Evolutionary conservation across 495 filamentous ascomycete genomes (phyloP), one percentile per base, ranked within the genome.

Genomic region (Staphylotrichum longicolle): DNA sequence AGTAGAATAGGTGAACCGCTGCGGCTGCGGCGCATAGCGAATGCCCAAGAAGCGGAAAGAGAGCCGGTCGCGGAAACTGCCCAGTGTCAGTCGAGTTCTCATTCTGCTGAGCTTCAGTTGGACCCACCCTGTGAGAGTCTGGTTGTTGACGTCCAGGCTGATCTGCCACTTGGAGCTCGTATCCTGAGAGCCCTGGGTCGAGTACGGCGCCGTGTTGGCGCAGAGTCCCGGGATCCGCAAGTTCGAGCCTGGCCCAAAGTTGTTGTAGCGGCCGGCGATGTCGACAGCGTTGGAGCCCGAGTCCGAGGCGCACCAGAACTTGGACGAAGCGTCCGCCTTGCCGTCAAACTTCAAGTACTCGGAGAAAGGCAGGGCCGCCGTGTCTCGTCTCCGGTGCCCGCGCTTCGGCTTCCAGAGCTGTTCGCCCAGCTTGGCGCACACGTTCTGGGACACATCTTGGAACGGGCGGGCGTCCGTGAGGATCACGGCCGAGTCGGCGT

Each of bases 1-100:
- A 1, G 67, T 66, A 1, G 77, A 68, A 59, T 78, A 75, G 3
- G 72, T 74, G 60, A 78, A 80, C 9, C 76, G 63, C 55, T 73
- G 63, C 2, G 75, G 74, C 56, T 73, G 71, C 1, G 72, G 64
- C 33, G 77, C 76, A 59, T 77, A 78, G 41, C 76, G 69, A 35
- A 78, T 62, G 14, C 77, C 77, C 14, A 77, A 61, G 61, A 78
- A 80, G 20, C 82, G 79, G 58, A 83, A 85, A 40, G 77, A 80
- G 14, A 82, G 61, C 32, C 74, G 74, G 67, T 85, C 81, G 4
- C 82, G 78, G 61, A 76, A 83, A 0, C 77, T 74, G 15, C 15
- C 12, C 0, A 27, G 20, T 44, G 45, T 64, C 15, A 58, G 54
- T 39, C 11, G 12, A 27, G 33, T 44, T 10, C 20, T 14, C 14